Percentiles rank a stretch among this genome's conserved stretches.
Conservation (phyloP, 306 rosid genomes). For the Chamaecrista fasciculata region DNA sequence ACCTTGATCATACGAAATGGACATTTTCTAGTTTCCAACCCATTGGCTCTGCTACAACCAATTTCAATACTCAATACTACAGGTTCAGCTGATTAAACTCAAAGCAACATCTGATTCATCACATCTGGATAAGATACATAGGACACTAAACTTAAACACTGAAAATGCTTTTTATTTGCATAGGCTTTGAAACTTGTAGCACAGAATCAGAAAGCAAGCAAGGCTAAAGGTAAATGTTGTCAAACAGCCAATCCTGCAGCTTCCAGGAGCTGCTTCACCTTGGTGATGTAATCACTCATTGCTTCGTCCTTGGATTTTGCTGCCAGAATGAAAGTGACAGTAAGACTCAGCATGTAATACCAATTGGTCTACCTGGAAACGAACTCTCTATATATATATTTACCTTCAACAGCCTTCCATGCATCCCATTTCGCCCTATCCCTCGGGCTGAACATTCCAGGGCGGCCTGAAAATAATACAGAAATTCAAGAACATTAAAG, state of each 20-base stretch:
- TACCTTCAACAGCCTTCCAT: constrained; percentile 96
- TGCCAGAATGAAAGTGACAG: constrained; percentile 32
- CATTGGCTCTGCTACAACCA: constrained; percentile 21
- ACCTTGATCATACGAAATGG: background rate
- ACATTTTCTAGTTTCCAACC: background rate
- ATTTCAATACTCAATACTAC: constrained; percentile 5
- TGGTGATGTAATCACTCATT: constrained; percentile 78
- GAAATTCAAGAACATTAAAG: constrained; percentile 21
- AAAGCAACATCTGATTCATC: constrained; percentile 27
- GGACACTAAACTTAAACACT: constrained; percentile 29
- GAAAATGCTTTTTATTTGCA: constrained; percentile 42
- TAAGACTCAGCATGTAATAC: background rate
- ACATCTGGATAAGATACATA: constrained; percentile 14
- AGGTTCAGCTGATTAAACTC: constrained; percentile 12
- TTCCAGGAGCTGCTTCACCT: constrained; percentile 92
- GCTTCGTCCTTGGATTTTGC: constrained; percentile 90
- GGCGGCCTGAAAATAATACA: constrained; percentile 66
- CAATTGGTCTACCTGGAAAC: background rate
- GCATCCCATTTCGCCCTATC: constrained; percentile 99
- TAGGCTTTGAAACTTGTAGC: constrained; percentile 22
- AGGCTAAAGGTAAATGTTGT: constrained; percentile 20
- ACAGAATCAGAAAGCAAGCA: constrained; percentile 28
- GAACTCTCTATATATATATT: constrained; percentile 5
- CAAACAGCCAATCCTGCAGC: constrained; percentile 56
- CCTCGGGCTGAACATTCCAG: constrained; percentile 78